Base-by-base conservation (phyloP, 2,329 filamentous ascomycete genomes). In the Chaetomiaceae sp. region DNA sequence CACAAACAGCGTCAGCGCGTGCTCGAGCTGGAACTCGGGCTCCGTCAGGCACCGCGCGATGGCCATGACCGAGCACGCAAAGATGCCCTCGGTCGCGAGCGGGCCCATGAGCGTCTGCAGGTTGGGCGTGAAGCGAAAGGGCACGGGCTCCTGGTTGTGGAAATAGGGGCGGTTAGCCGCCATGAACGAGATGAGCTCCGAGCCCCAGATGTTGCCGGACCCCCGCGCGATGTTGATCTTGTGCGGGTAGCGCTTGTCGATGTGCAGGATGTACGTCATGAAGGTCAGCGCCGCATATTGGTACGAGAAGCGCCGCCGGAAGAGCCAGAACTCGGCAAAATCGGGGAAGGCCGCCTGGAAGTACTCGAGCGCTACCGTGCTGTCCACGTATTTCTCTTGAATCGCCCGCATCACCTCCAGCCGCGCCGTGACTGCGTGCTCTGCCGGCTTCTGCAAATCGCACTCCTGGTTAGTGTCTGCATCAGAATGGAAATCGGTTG, bases 251-350 rank as follows among this genome's bases (percentile, higher is more conserved):
- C 93, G 87, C 67, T 89, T 89, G 66, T 92, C 89, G 83, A 99
- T 97, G 72, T 92, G 92, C 73, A 99, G 86, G 53, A 96, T 86
- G 66, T 97, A 99, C 4, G 93, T 97, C 87, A 99, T 96, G 73
- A 99, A 99, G 1, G 93, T 96, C 57, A 97, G 79, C 2, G 91
- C 83, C 17, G 93, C 92, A 55, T 96, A 85, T 70, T 99, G 93
- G 74, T 97, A 96, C 19, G 89, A 87, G 72, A 99, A 96, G 59
- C 96, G 91, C 53, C 91, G 85, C 53, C 93, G 87, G 88, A 99
- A 99, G 51, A 99, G 81, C 90, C 92, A 99, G 76, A 97, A 96
- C 63, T 96, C 91, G 40, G 87, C 82, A 68, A 89, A 99, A 56
- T 88, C 86, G 25, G 90, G 87, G 71, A 93, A 97, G 5, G 84